phyloP scores from a whole-genome alignment of 2,329 filamentous ascomycete species.

The Tolypocladium pustulatum region DNA sequence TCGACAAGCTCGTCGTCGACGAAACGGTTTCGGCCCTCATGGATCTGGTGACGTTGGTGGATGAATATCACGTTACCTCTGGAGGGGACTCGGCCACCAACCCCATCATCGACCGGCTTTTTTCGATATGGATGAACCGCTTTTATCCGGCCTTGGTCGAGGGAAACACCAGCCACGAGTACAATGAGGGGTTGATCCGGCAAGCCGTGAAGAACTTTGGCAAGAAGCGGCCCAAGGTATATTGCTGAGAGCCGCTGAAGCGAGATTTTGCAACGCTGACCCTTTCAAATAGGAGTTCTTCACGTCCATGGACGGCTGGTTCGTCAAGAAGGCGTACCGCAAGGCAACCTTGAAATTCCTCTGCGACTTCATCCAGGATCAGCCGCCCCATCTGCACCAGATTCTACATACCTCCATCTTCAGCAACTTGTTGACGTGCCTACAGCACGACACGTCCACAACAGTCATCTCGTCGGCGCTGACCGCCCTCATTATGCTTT shows the following conservation, averaged over 20 bases:
- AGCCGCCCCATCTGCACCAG: slow-evolving; percentile 70
- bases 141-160: slow-evolving; percentile 25
- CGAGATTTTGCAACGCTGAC: neutral
- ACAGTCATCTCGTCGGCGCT: slow-evolving; percentile 66
- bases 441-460: slow-evolving; percentile 69
- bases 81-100: slow-evolving; percentile 31
- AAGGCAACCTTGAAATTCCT: slow-evolving; percentile 56
- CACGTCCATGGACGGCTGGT: slow-evolving; percentile 50
- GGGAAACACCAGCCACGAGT: slow-evolving; percentile 24
- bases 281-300: slow-evolving; percentile 49
- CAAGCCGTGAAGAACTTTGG: slow-evolving; percentile 50
- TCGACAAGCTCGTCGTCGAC: slow-evolving; percentile 52
- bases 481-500: slow-evolving; percentile 67
- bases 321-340: slow-evolving; percentile 54
- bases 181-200: slow-evolving; percentile 39
- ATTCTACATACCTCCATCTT: slow-evolving; percentile 64
- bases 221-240: slow-evolving; percentile 53
- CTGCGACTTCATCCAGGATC: slow-evolving; percentile 61
- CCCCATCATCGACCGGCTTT: slow-evolving; percentile 45
- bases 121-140: slow-evolving; percentile 47
- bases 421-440: slow-evolving; percentile 58
- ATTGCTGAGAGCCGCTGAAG: neutral
- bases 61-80: slow-evolving; percentile 37
- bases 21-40: slow-evolving; percentile 57
- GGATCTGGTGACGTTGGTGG: slow-evolving; percentile 52